phyloP scores from a whole-genome alignment of 2,329 filamentous ascomycete species.

The Aspergillus fumigatiaffinis region DNA sequence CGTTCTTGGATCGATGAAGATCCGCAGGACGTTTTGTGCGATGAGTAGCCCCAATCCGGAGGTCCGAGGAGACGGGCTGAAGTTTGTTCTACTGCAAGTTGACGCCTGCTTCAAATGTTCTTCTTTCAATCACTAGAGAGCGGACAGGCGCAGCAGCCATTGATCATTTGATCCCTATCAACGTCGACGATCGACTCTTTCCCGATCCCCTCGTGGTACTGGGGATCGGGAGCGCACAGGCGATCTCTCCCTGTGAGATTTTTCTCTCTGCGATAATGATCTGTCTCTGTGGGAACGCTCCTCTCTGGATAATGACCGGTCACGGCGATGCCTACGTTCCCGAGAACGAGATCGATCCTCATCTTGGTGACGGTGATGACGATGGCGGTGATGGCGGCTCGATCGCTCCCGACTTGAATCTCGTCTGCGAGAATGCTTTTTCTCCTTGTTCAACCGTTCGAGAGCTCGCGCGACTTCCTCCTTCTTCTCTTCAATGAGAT shows the following conservation, averaged over 20 bases:
- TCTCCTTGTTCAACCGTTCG: conserved; percentile 51
- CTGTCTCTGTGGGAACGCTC: conserved; percentile 19
- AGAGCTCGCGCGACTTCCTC: conserved; percentile 75
- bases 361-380: conserved; percentile 42
- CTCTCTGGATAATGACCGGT: conserved; percentile 24
- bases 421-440: conserved; percentile 34
- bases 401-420: conserved; percentile 36
- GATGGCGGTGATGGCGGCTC: conserved; percentile 43
- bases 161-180: conserved; percentile 13
- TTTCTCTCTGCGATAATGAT: conserved; percentile 25
- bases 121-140: too few species aligned
- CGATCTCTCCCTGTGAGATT: conserved; percentile 24
- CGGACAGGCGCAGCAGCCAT: neutral
- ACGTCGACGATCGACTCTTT: conserved; percentile 30
- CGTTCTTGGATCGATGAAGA: neutral
- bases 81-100: neutral
- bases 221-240: conserved; percentile 28
- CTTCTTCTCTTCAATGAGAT: conserved; percentile 84
- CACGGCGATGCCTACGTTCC: conserved; percentile 27
- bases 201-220: conserved; percentile 22
- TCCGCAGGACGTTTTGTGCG: neutral
- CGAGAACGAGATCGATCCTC: conserved; percentile 29
- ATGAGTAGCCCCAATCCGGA: neutral
- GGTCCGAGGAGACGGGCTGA: neutral
- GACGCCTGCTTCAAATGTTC: neutral